A percentile compares a stretch with the other conserved stretches of the same genome.
These are phyloP conservation scores for Elaeis oleifera DNA, from an alignment of 202 grass and related monocot genomes.

Conservation along the genomic window DNA sequence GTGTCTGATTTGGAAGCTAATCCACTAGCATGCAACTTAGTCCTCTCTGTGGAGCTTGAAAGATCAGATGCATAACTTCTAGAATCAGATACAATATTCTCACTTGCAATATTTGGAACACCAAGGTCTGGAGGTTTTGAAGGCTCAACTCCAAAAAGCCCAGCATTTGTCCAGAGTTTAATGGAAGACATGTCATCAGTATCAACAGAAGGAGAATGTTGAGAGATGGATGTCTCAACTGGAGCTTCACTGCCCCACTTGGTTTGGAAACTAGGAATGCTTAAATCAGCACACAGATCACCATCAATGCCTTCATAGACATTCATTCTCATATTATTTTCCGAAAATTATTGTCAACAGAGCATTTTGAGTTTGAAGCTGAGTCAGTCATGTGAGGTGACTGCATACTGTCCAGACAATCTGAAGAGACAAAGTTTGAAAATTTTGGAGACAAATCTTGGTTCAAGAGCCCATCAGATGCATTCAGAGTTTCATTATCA, in stretches of 20 bases:
- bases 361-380: constrained; percentile 17
- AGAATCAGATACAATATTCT: constrained; percentile 32
- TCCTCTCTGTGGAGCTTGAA: constrained; percentile 14
- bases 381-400: constrained; percentile 19
- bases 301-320: constrained; percentile 17
- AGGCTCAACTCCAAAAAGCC: constrained; percentile 95
- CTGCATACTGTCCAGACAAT: constrained; percentile 25
- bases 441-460: constrained; percentile 26
- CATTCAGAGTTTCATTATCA: constrained; percentile 14
- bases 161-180: constrained; percentile 98
- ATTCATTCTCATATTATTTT: constrained; percentile 28
- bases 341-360: constrained; percentile 17
- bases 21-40: constrained; percentile 22
- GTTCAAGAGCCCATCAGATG: constrained; percentile 24
- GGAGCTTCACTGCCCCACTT: constrained; percentile 14
- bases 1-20: constrained; percentile 24
- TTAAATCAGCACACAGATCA: constrained; percentile 25
- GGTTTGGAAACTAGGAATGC: constrained; percentile 20
- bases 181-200: constrained; percentile 38
- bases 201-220: constrained; percentile 22
- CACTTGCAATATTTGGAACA: constrained; percentile 35
- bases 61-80: constrained; percentile 13
- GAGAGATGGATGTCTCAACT: constrained; percentile 21
- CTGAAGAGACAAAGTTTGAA: constrained; percentile 35
- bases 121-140: constrained; percentile 83